A percentile compares a stretch with the other conserved stretches of the same genome.
Conservation (phyloP, 1,139 yeast species). For the Suhomyces maxii region DNA sequence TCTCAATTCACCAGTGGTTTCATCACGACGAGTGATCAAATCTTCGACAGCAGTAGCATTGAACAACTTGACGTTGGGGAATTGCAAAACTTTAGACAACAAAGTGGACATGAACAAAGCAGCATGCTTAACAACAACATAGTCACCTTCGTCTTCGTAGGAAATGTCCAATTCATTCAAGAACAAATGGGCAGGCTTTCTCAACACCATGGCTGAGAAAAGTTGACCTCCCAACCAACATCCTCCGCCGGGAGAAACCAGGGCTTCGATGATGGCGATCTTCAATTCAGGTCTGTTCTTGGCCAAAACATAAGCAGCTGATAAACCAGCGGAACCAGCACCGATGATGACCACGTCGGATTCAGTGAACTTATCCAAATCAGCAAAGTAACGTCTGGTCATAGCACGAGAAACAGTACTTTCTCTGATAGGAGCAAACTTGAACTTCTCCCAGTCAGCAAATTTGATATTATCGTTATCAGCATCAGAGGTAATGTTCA, state of each 20-base stretch:
- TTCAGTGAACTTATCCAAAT: conserved; percentile 72
- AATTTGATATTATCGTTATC: conserved; percentile 23
- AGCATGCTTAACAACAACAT: conserved; percentile 79
- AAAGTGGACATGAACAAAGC: conserved; percentile 76
- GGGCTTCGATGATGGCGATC: conserved; percentile 73
- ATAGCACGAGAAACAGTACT: conserved; percentile 82
- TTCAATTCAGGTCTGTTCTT: conserved; percentile 75
- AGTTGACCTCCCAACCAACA: conserved; percentile 82
- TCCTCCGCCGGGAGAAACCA: conserved; percentile 80
- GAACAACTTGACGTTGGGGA: conserved; percentile 75
- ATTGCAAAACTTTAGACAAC: conserved; percentile 64
- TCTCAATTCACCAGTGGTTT: conserved; percentile 54
- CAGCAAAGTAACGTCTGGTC: conserved; percentile 75
- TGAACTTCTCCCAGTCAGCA: conserved; percentile 67
- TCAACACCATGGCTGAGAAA: conserved; percentile 75
- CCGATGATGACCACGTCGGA: conserved; percentile 76
- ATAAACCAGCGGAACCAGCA: conserved; percentile 77
- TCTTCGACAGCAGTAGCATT: conserved; percentile 84
- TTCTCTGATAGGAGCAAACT: conserved; percentile 73
- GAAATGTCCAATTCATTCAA: conserved; percentile 63
- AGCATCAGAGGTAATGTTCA: conserved; percentile 13
- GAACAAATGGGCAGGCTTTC: conserved; percentile 75
- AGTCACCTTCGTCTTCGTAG: conserved; percentile 79
- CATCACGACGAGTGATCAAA: conserved; percentile 68
- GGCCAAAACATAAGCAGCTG: conserved; percentile 73